phyloP scores from a whole-genome alignment of 352 stramenopile species.

The Phytophthora ohioensis region DNA sequence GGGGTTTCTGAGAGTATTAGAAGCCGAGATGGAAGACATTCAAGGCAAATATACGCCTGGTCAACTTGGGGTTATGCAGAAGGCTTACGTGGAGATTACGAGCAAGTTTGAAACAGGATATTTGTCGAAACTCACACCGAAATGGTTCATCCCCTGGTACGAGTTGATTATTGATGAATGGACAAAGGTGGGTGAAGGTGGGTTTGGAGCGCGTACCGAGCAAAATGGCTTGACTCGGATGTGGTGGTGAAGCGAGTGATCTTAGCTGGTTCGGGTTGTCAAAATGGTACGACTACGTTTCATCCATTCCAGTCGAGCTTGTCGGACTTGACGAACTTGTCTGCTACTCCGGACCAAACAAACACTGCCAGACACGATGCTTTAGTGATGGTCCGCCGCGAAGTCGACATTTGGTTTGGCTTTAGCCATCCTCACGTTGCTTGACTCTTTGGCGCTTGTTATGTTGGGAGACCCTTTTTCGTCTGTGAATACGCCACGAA shows the following conservation, averaged over 20 bases:
- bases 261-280: not conserved
- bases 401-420: constrained; percentile 35
- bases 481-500: constrained; percentile 32
- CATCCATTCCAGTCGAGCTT: not conserved
- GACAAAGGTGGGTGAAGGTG: constrained; percentile 4
- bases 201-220: constrained; percentile 13
- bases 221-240: constrained; percentile 21
- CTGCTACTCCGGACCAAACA: not conserved
- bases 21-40: too few species aligned
- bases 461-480: constrained; percentile 32
- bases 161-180: constrained; percentile 20
- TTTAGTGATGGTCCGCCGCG: constrained; percentile 14
- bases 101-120: too few species aligned
- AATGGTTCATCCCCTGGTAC: constrained; percentile 27
- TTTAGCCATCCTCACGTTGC: constrained; percentile 32
- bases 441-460: constrained; percentile 26
- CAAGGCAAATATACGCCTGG: too few species aligned
- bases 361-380: not conserved
- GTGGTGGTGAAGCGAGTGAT: constrained; percentile 18
- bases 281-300: too few species aligned
- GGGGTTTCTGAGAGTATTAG: too few species aligned
- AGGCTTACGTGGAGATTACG: too few species aligned
- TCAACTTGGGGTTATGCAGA: too few species aligned
- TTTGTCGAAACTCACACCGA: not conserved
- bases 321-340: not conserved